These are phyloP conservation scores for Rhizopogon vesiculosus DNA, from an alignment of 768 basidiomycete genomes.

Conservation along the genomic window DNA sequence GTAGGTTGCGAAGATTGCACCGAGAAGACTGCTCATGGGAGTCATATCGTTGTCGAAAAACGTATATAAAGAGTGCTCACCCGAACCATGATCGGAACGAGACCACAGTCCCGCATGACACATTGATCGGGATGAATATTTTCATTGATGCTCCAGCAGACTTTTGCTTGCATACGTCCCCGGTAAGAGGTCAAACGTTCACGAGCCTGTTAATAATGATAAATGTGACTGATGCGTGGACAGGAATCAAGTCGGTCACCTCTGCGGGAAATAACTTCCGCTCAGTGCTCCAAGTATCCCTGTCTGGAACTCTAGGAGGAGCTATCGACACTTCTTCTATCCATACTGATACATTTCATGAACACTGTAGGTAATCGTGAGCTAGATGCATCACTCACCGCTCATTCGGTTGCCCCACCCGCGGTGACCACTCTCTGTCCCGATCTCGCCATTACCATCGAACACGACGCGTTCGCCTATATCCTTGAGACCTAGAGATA, in stretches of 20 bases:
- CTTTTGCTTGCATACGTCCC: slow-evolving; percentile 80
- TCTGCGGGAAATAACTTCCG: slow-evolving; percentile 85
- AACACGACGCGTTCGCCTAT: slow-evolving; percentile 92
- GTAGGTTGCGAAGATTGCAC: slow-evolving; percentile 85
- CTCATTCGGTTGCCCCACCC: slow-evolving; percentile 83
- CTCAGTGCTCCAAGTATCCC: slow-evolving; percentile 69
- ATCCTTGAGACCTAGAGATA: slow-evolving; percentile 76
- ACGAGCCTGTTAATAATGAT: slow-evolving; percentile 56
- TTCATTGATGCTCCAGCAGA: slow-evolving; percentile 75
- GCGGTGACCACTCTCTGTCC: slow-evolving; percentile 45
- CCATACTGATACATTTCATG: slow-evolving; percentile 58
- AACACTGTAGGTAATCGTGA: slow-evolving; percentile 7
- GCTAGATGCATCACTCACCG: slow-evolving; percentile 47
- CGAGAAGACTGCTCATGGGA: slow-evolving; percentile 62
- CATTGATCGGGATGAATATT: slow-evolving; percentile 64
- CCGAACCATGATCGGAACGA: slow-evolving; percentile 95
- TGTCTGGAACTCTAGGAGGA: slow-evolving; percentile 83
- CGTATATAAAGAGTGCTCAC: slow-evolving; percentile 42
- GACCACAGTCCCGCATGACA: slow-evolving; percentile 80
- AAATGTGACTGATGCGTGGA: too few species aligned
- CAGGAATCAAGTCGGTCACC: slow-evolving; percentile 37
- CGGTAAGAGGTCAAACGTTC: slow-evolving; percentile 92
- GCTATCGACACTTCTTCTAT: slow-evolving; percentile 83
- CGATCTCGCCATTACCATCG: slow-evolving; percentile 60
- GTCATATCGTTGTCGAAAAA: slow-evolving; percentile 1